Percentiles rank a stretch among this genome's conserved stretches.
Evolutionary conservation across 1,139 yeast species (phyloP).

Genomic region (Sugiyamaella grinbergsii): DNA sequence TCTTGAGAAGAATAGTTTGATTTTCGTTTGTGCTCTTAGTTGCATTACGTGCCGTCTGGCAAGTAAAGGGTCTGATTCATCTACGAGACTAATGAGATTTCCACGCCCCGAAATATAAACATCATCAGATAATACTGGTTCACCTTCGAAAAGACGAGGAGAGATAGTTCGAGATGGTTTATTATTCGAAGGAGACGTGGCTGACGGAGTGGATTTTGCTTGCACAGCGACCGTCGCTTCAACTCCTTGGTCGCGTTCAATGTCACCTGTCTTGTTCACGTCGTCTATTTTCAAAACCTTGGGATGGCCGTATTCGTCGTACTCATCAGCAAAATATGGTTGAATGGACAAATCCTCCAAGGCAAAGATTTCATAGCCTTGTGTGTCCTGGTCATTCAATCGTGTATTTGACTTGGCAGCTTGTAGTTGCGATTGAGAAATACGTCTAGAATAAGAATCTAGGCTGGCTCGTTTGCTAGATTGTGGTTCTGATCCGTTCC

Average conservation of each 20-base stretch:
- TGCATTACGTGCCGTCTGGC: constrained; percentile 14
- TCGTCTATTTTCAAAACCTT: not conserved
- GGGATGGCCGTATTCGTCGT: constrained; percentile 13
- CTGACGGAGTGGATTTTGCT: not conserved
- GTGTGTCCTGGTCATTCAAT: not conserved
- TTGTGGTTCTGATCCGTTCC: not conserved
- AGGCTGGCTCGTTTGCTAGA: too few species aligned
- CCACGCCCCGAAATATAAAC: constrained; percentile 11
- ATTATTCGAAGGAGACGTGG: not conserved
- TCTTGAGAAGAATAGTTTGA: constrained; percentile 29
- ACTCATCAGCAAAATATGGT: constrained; percentile 8
- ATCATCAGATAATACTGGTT: not conserved
- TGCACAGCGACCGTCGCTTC: not conserved
- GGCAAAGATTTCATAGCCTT: constrained; percentile 5
- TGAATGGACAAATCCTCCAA: constrained; percentile 12
- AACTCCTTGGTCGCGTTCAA: not conserved
- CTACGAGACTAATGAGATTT: constrained; percentile 9
- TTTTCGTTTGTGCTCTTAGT: constrained; percentile 14
- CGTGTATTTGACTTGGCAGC: too few species aligned
- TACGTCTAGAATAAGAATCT: too few species aligned
- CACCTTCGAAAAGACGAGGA: not conserved
- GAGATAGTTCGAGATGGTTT: not conserved
- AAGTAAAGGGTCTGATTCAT: constrained; percentile 17
- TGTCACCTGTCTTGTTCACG: not conserved
- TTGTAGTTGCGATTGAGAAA: too few species aligned